phyloP scores from a whole-genome alignment of 2,329 filamentous ascomycete species.

The Iodosphaeria phyllophila region DNA sequence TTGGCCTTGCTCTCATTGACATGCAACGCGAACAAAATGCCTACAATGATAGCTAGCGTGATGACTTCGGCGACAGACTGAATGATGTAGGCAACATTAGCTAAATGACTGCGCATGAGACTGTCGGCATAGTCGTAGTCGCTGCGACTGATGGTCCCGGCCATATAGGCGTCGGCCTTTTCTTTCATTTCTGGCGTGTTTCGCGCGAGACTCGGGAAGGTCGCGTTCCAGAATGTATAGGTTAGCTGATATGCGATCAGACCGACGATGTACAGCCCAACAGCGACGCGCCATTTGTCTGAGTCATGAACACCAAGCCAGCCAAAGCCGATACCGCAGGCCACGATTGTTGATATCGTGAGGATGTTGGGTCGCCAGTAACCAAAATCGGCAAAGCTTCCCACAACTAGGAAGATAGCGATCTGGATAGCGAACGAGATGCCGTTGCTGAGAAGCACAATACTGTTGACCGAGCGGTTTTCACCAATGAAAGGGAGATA shows the following conservation, averaged over 20 bases:
- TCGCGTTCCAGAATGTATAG: conserved; percentile 50
- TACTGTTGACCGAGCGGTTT: conserved; percentile 41
- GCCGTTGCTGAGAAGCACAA: conserved; percentile 46
- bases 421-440: conserved; percentile 51
- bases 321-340: conserved; percentile 45
- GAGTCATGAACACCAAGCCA: conserved; percentile 46
- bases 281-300: conserved; percentile 38
- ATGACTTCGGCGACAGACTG: conserved; percentile 43
- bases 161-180: conserved; percentile 12
- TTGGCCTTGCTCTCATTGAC: conserved; percentile 38
- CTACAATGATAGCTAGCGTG: conserved; percentile 45
- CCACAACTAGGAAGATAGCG: conserved; percentile 31
- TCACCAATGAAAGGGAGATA: conserved; percentile 35
- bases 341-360: conserved; percentile 38
- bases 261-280: conserved; percentile 47
- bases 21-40: conserved; percentile 39
- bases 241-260: conserved; percentile 49
- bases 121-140: conserved; percentile 43
- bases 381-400: conserved; percentile 43
- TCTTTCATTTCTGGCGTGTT: conserved; percentile 16
- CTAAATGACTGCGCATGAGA: conserved; percentile 42
- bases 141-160: conserved; percentile 30
- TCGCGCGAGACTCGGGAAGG: conserved; percentile 22
- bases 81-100: conserved; percentile 44
- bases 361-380: conserved; percentile 43